Percentiles rank a stretch among this genome's conserved stretches.
These are phyloP conservation scores for Sporisorium reilianum DNA, from an alignment of 1,284 basidiomycete genomes.

Conservation along the genomic window DNA sequence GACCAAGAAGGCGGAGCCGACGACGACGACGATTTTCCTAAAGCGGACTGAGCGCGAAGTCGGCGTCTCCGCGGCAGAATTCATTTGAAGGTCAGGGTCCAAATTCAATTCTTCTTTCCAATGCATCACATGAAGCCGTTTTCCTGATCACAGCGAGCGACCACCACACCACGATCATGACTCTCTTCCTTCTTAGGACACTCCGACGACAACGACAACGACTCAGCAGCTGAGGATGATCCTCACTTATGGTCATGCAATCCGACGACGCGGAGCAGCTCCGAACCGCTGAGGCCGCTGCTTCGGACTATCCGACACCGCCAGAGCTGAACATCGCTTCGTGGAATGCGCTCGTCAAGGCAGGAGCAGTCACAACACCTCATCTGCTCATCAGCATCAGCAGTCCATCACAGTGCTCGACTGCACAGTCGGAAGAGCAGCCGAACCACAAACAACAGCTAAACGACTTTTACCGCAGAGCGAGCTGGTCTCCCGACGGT, in stretches of 20 bases:
- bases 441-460: neutral
- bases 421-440: too few species aligned
- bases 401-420: neutral
- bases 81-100: constrained; percentile 42
- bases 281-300: constrained; percentile 5
- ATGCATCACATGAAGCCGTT: neutral
- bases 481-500: constrained; percentile 53
- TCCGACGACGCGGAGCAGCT: neutral
- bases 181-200: neutral
- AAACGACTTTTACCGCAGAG: constrained; percentile 41
- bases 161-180: constrained; percentile 2
- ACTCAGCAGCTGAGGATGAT: neutral
- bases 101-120: neutral
- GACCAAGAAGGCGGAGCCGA: neutral
- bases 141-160: neutral
- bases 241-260: constrained; percentile 12
- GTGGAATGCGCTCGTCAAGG: constrained; percentile 7
- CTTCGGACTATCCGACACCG: constrained; percentile 30
- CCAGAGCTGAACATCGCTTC: constrained; percentile 25
- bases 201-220: neutral
- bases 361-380: constrained; percentile 2
- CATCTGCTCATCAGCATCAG: constrained; percentile 6
- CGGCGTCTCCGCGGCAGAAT: constrained; percentile 2
- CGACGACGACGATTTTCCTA: constrained; percentile 2
- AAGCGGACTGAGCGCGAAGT: constrained; percentile 32